Evolutionary conservation across 371 early-diverging fungal species (phyloP).

Genomic region (Syncephalastrum racemosum): DNA sequence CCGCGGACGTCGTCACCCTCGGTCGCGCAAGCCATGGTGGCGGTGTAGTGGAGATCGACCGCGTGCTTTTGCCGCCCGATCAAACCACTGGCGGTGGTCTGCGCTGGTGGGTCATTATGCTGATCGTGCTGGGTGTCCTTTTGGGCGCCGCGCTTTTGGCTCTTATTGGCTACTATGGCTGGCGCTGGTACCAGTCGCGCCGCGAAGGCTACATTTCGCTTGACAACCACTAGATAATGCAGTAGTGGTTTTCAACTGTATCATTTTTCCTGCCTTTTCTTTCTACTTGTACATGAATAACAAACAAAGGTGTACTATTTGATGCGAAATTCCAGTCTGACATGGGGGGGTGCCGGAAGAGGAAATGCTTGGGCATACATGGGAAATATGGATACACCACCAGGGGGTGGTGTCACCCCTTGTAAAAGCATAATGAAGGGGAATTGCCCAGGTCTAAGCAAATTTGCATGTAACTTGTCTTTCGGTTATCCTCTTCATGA

Average conservation of each 20-base stretch:
- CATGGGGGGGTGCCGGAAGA: too few species aligned
- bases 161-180: constrained; percentile 19
- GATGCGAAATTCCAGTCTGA: too few species aligned
- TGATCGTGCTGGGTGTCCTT: constrained; percentile 19
- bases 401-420: too few species aligned
- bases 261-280: too few species aligned
- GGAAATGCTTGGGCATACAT: too few species aligned
- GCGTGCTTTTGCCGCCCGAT: constrained; percentile 32
- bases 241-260: neutral
- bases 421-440: too few species aligned
- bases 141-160: constrained; percentile 14
- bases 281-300: too few species aligned
- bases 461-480: too few species aligned
- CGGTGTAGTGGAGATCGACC: constrained; percentile 41
- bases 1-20: constrained; percentile 27
- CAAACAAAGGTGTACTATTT: too few species aligned
- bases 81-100: constrained; percentile 6
- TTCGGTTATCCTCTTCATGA: too few species aligned
- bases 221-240: constrained; percentile 3
- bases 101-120: constrained; percentile 24
- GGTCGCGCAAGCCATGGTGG: constrained; percentile 40
- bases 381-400: too few species aligned
- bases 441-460: too few species aligned
- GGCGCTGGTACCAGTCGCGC: constrained; percentile 24
- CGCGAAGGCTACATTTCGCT: constrained; percentile 27